phyloP scores from a whole-genome alignment of 2,329 filamentous ascomycete genomes.

The Pseudogymnoascus sp. region DNA sequence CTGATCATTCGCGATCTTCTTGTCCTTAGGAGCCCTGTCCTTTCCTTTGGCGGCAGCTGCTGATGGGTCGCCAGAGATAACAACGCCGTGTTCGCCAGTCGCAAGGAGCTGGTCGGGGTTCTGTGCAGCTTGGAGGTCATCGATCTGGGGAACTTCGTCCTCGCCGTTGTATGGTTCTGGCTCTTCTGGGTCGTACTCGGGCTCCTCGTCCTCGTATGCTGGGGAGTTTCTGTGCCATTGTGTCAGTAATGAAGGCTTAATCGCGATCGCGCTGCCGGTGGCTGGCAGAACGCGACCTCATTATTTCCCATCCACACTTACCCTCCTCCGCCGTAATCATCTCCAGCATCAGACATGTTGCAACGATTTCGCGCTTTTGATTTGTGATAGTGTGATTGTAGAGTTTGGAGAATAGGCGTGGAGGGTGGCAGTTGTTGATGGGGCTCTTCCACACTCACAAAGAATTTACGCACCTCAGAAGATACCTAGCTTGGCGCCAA shows the following conservation, averaged over 20 bases:
- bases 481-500: conserved; percentile 7
- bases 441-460: conserved; percentile 11
- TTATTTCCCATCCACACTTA: conserved; percentile 32
- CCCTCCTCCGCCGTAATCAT: conserved; percentile 50
- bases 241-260: conserved; percentile 26
- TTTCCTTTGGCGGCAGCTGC: conserved; percentile 49
- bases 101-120: conserved; percentile 39
- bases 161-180: conserved; percentile 47
- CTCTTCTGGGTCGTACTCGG: conserved; percentile 48
- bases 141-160: conserved; percentile 43
- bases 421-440: conserved; percentile 9
- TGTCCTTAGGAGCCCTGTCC: conserved; percentile 58
- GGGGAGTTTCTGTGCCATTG: conserved; percentile 53
- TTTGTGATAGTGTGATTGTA: neutral
- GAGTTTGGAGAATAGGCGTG: conserved; percentile 4
- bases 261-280: conserved; percentile 9
- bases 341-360: conserved; percentile 66
- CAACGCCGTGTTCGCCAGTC: conserved; percentile 33
- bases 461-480: conserved; percentile 16
- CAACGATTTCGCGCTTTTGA: neutral
- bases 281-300: neutral
- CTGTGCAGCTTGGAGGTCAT: conserved; percentile 46
- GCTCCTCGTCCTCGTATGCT: conserved; percentile 61
- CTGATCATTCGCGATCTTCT: conserved; percentile 84
- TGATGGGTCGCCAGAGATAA: conserved; percentile 53